Conservation (phyloP, 805 yeast species). For the Pichia membranifaciens region DNA sequence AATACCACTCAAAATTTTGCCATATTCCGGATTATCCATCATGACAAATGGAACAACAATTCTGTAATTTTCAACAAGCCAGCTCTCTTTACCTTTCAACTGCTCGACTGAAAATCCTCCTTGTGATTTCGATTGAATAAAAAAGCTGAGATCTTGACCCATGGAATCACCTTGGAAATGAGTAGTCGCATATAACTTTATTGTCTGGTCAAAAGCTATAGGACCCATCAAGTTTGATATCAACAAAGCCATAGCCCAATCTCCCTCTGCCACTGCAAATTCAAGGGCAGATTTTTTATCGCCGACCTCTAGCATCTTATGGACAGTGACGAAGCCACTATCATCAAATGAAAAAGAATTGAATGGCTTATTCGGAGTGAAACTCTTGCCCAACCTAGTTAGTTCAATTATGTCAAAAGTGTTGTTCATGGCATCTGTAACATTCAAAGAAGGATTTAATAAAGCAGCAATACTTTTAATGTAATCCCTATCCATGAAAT, state of each 20-base stretch:
- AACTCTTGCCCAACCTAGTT: conserved; percentile 11
- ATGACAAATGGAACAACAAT: conserved; percentile 28
- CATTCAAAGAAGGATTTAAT: conserved; percentile 37
- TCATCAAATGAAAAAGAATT: conserved; percentile 25
- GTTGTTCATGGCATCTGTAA: conserved; percentile 7
- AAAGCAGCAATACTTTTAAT: conserved; percentile 31
- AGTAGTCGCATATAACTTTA: conserved; percentile 31
- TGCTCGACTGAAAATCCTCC: conserved; percentile 17
- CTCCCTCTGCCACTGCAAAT: conserved; percentile 53
- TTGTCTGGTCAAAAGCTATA: conserved; percentile 40
- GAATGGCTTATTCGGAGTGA: conserved; percentile 14
- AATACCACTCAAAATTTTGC: conserved; percentile 23
- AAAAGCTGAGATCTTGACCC: conserved; percentile 26
- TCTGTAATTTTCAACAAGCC: conserved; percentile 27
- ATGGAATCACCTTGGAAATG: conserved; percentile 21
- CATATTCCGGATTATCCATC: conserved; percentile 23
- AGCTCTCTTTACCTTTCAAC: conserved; percentile 22
- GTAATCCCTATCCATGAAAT: conserved; percentile 25
- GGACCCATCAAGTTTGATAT: conserved; percentile 63
- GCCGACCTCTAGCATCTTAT: conserved; percentile 50
- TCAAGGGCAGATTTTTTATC: conserved; percentile 60
- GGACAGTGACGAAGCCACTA: conserved; percentile 25
- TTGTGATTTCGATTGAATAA: conserved; percentile 21
- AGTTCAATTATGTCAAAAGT: conserved; percentile 19
- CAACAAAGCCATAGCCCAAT: conserved; percentile 74